Evolutionary conservation across 1,284 basidiomycete genomes (phyloP), one percentile per base, ranked within the genome.

Genomic region (Pascua sp.): DNA sequence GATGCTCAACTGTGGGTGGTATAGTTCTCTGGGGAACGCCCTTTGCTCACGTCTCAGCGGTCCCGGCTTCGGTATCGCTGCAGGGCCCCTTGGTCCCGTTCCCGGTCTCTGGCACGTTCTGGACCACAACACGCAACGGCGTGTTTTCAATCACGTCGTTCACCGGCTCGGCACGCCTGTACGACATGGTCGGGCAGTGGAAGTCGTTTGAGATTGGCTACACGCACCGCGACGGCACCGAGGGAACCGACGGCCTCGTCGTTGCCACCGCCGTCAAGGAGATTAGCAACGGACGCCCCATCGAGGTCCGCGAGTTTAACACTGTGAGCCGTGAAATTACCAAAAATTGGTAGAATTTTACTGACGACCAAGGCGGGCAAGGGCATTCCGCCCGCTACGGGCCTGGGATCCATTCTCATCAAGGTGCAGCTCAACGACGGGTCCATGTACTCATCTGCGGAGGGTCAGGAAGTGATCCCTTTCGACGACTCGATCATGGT

Each of bases 401-500:
- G 51, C 10, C 47, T 60, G 18, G 18, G 46, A 1, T 39, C 50
- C 4, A 15, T 53, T 41, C 16, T 39, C 15, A 47, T 56, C 44
- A 42, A 49, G 38, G 51, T 60, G 42, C 41, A 40, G 32, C 36
- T 56, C 47, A 56, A 53, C 42, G 54, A 56, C 42, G 54, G 54
- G 10, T 41, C 42, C 16, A 18, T 49, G n/a, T 51, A 55, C 42
- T 24, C 49, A 5, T 43, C 49, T 12, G 36, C 53, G 10, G 53
- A 47, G 8, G 41, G 42, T 3, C 12, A 44, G 36, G 58, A 60
- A 47, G 55, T 40, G 16, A 16, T 51, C 16, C 15, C 37, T 8
- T 18, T 56, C 12, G 58, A 60, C 42, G 58, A 60, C 16, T 41
- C 53, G 13, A 53, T 60, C 42, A 40, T 49, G 37, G 47, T 60